phyloP scores from a whole-genome alignment of 495 filamentous ascomycete species.

The Extremus antarcticus region DNA sequence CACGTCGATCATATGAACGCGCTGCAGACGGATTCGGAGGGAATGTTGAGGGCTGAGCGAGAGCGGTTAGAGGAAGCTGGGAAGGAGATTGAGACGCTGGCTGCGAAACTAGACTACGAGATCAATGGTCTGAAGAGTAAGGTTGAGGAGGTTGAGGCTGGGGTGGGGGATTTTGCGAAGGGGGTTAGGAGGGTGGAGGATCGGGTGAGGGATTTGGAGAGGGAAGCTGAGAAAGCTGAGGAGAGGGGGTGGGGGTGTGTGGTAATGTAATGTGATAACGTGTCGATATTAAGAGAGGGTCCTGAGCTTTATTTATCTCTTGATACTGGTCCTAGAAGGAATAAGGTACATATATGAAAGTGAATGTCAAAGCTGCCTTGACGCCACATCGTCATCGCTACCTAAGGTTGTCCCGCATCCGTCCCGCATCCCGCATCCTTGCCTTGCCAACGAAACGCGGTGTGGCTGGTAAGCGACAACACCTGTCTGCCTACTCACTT shows the following conservation, averaged over 20 bases:
- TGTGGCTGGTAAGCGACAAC: neutral
- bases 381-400: too few species aligned
- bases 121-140: conserved; percentile 67
- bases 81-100: conserved; percentile 70
- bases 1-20: conserved; percentile 51
- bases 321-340: too few species aligned
- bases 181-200: conserved; percentile 71
- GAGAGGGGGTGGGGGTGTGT: conserved; percentile 34
- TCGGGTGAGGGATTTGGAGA: conserved; percentile 59
- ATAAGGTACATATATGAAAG: too few species aligned
- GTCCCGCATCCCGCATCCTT: too few species aligned
- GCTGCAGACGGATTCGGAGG: conserved; percentile 53
- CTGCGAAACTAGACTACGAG: conserved; percentile 90
- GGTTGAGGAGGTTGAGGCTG: conserved; percentile 80
- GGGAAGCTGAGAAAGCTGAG: conserved; percentile 49
- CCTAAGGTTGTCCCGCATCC: too few species aligned
- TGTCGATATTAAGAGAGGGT: too few species aligned
- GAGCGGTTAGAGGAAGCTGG: conserved; percentile 58
- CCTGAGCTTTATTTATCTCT: too few species aligned
- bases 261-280: neutral
- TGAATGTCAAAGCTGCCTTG: too few species aligned
- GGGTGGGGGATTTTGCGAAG: conserved; percentile 66
- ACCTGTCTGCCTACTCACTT: too few species aligned
- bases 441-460: neutral
- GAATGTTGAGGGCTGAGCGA: conserved; percentile 57